Percentiles rank a stretch among this genome's conserved stretches.
Conservation (phyloP, 495 filamentous ascomycete genomes). For the Trichocladium uniseriatum region DNA sequence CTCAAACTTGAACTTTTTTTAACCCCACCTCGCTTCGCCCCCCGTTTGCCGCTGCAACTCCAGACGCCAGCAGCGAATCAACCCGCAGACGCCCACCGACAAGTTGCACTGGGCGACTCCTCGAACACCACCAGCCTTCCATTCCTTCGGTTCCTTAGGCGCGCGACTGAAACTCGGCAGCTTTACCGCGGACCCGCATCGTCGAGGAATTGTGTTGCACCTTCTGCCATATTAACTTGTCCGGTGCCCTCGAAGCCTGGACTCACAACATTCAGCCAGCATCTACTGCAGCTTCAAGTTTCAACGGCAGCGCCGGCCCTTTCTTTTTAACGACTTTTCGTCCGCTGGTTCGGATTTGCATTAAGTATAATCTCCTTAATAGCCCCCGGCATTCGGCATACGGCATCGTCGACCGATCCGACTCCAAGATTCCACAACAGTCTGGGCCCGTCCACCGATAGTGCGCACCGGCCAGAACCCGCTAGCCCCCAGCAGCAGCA, state of each 20-base stretch:
- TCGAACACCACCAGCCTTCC: conserved; percentile 24
- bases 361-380: neutral
- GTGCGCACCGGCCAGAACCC: conserved; percentile 3
- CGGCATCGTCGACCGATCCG: conserved; percentile 14
- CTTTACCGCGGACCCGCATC: conserved; percentile 8
- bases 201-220: neutral
- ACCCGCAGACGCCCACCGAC: conserved; percentile 10
- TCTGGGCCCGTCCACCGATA: neutral
- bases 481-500: conserved; percentile 1
- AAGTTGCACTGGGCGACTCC: conserved; percentile 30
- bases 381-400: conserved; percentile 5
- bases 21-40: conserved; percentile 21
- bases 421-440: conserved; percentile 1
- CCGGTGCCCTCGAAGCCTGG: conserved; percentile 23
- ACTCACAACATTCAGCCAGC: conserved; percentile 24
- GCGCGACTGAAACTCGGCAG: conserved; percentile 20
- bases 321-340: conserved; percentile 1
- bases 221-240: conserved; percentile 24
- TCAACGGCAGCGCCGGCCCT: conserved; percentile 4
- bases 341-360: conserved; percentile 12
- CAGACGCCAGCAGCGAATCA: conserved; percentile 24
- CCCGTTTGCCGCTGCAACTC: conserved; percentile 26
- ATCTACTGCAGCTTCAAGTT: conserved; percentile 9
- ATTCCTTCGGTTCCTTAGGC: conserved; percentile 16
- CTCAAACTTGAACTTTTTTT: conserved; percentile 11